A percentile compares a stretch with the other conserved stretches of the same genome.
These are phyloP conservation scores for Lipomyces oligophaga DNA, from an alignment of 805 yeast species.

Conservation along the genomic window DNA sequence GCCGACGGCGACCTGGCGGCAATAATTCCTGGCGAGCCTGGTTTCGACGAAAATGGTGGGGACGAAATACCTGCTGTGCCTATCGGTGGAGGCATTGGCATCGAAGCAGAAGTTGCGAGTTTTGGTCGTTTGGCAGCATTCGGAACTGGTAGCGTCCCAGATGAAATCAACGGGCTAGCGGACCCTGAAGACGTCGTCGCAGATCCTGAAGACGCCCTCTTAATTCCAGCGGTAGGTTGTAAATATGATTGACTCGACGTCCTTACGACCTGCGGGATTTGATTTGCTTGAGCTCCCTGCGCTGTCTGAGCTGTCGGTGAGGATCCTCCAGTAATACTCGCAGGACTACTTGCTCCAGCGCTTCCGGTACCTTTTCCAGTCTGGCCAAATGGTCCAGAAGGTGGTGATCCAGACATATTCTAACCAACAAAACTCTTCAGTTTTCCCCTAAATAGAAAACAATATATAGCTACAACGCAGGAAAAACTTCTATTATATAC, in stretches of 20 bases:
- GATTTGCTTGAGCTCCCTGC: background rate
- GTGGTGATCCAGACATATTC: too few species aligned
- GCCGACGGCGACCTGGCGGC: conserved; percentile 1
- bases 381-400: too few species aligned
- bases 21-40: conserved; percentile 2
- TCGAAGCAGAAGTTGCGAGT: conserved; percentile 15
- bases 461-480: too few species aligned
- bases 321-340: conserved; percentile 11
- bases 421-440: too few species aligned
- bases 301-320: conserved; percentile 10
- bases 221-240: background rate
- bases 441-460: too few species aligned
- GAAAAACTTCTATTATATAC: too few species aligned
- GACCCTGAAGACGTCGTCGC: background rate
- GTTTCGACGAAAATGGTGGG: conserved; percentile 1
- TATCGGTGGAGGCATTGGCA: conserved; percentile 17
- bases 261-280: too few species aligned
- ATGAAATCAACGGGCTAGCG: background rate
- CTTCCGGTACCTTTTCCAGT: too few species aligned
- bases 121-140: conserved; percentile 19
- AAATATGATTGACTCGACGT: too few species aligned
- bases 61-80: conserved; percentile 1
- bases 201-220: background rate
- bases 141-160: background rate
- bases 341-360: background rate